Evolutionary conservation across 495 filamentous ascomycete species (phyloP).

Genomic region (Usnea hakonensis): DNA sequence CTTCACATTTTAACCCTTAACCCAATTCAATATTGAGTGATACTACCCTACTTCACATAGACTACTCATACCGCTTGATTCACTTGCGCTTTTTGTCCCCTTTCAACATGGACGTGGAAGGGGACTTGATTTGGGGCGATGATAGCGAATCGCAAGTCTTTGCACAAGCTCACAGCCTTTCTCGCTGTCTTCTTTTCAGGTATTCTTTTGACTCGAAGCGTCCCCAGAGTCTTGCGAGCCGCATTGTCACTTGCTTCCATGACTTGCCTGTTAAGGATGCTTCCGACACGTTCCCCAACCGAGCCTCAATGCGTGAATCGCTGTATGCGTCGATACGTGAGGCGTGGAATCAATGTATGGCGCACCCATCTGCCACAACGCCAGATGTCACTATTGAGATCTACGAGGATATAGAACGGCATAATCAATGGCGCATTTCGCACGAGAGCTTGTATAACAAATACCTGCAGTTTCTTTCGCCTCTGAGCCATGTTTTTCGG

Average conservation of each 20-base stretch:
- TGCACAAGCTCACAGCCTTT: conserved; percentile 8
- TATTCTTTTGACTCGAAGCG: neutral
- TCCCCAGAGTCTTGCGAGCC: neutral
- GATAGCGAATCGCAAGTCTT: conserved; percentile 13
- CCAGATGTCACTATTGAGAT: neutral
- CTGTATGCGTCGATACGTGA: neutral
- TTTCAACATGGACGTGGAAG: conserved; percentile 9
- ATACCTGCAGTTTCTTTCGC: neutral
- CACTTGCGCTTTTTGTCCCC: no score
- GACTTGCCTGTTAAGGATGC: neutral
- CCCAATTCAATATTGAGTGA: no score
- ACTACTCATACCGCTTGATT: no score
- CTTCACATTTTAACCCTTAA: no score
- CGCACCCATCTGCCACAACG: neutral
- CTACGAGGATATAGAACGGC: neutral
- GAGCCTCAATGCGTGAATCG: neutral
- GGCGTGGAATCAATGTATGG: neutral
- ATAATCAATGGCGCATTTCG: neutral
- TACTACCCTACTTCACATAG: no score
- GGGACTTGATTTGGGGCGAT: conserved; percentile 15
- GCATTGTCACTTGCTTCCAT: neutral
- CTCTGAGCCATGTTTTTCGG: neutral
- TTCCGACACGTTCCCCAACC: neutral
- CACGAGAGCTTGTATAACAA: neutral
- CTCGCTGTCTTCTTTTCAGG: conserved; percentile 1